These are phyloP conservation scores for Collybiopsis luxurians DNA, from an alignment of 768 basidiomycete species.

Conservation along the genomic window DNA sequence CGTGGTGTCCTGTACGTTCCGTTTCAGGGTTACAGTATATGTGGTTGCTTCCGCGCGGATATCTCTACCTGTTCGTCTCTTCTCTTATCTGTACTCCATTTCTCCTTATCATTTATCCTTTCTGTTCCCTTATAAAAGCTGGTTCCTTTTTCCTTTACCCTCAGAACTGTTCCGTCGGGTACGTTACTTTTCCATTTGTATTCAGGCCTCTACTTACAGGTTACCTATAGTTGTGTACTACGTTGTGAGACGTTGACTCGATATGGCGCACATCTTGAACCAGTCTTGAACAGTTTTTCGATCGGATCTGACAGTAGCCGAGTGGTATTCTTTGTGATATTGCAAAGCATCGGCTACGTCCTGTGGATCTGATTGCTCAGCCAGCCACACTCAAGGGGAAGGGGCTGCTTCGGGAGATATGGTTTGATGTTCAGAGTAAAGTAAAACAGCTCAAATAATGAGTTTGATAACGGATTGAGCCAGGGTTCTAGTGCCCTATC, in stretches of 20 bases:
- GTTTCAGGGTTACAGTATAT: too few relatives aligned
- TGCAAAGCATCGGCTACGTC: constrained; percentile 26
- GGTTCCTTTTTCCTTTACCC: too few relatives aligned
- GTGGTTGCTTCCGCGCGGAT: too few relatives aligned
- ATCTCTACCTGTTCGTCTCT: too few relatives aligned
- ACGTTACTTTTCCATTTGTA: too few relatives aligned
- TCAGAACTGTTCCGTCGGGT: too few relatives aligned
- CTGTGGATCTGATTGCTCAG: constrained; percentile 14
- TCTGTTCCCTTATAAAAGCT: too few relatives aligned
- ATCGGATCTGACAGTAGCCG: constrained; percentile 58
- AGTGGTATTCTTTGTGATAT: constrained; percentile 38
- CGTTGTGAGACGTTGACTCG: too few relatives aligned
- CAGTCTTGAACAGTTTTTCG: constrained; percentile 79
- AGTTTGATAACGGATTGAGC: constrained; percentile 48
- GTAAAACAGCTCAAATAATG: constrained; percentile 47
- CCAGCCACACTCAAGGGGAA: constrained; percentile 39
- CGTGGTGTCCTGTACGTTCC: constrained; percentile 77
- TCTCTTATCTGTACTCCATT: too few relatives aligned
- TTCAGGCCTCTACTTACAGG: too few relatives aligned
- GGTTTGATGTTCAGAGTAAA: constrained; percentile 36
- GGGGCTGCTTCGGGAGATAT: constrained; percentile 27
- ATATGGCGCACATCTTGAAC: constrained; percentile 93
- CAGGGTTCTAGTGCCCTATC: constrained; percentile 75
- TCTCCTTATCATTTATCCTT: too few relatives aligned
- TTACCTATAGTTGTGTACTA: too few relatives aligned